Conservation (phyloP, 768 basidiomycete species). For the Termitomyces heimii region DNA sequence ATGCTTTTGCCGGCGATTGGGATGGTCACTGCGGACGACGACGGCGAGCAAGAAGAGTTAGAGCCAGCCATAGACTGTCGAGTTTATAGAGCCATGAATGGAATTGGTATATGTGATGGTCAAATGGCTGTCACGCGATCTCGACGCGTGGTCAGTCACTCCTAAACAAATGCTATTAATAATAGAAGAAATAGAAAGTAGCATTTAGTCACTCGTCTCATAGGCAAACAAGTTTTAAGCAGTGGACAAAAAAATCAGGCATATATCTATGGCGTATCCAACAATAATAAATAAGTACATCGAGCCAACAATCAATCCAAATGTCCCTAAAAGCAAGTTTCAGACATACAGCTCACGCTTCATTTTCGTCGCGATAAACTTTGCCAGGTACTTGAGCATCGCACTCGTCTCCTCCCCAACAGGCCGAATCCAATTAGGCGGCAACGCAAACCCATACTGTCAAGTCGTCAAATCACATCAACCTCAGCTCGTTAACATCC, state of each 20-base stretch:
- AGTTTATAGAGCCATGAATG: slow-evolving; percentile 12
- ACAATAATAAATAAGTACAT: not conserved
- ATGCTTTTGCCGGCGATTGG: slow-evolving; percentile 78
- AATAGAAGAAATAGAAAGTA: no score
- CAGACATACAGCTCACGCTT: slow-evolving; percentile 17
- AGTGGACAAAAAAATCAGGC: not conserved
- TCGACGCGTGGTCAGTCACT: not conserved
- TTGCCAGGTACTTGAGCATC: slow-evolving; percentile 61
- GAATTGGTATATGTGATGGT: slow-evolving; percentile 7
- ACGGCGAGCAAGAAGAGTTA: slow-evolving; percentile 56
- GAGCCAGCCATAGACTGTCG: slow-evolving; percentile 19
- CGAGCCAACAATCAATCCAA: not conserved
- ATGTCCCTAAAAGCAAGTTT: not conserved
- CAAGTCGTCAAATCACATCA: not conserved
- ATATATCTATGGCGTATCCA: not conserved
- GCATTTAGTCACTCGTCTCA: no score
- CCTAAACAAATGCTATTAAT: not conserved
- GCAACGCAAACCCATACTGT: slow-evolving; percentile 76
- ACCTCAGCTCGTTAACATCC: not conserved
- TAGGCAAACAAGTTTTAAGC: no score
- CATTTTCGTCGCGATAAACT: slow-evolving; percentile 50
- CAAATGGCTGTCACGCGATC: slow-evolving; percentile 1
- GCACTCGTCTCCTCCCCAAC: slow-evolving; percentile 72
- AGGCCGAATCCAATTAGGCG: slow-evolving; percentile 65
- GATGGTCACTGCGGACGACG: slow-evolving; percentile 78